Evolutionary conservation across 2,329 filamentous ascomycete species (phyloP), one percentile per base, ranked within the genome.

Genomic region (Ceratocystis lukuohia): DNA sequence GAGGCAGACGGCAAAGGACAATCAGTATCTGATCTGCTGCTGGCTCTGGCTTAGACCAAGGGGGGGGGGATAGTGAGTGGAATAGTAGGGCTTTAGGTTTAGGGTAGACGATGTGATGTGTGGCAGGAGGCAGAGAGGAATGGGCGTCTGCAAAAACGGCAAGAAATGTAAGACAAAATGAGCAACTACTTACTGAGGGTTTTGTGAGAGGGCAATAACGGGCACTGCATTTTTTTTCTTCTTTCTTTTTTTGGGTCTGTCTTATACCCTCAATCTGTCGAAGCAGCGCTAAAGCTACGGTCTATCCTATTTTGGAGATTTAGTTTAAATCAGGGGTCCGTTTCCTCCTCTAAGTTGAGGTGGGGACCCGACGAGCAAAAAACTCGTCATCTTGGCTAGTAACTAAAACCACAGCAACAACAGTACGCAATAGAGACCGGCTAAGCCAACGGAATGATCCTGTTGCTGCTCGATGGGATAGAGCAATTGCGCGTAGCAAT

Each of bases 281-380:
- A 41, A 53, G 48, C 22, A 15, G 25, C 10, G 48, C 48, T 25
- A 53, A 12, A 53, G 48, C 17, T 53, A 25, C 48, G 48, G 15
- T 59, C 30, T 25, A 12, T 37, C 30, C 28, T 37, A 57, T 57
- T 22, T 57, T 33, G 53, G 53, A 57, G 25, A 17, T 30, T 57
- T 57, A 37, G 56, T 59, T 59, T 59, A 59, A 30, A 37, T 59
- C 56, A 59, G 56, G 56, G 56, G 28, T 25, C 37, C 37, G 10
- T 25, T 59, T 30, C 28, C 6, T 30, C 12, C 17, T 59, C n/a
- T 17, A 22, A 20, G n/a, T 37, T 8, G 6, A 37, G n/a, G 56
- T 59, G 28, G 56, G 30, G 15, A 15, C 37, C 56, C 30, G 30
- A 37, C 22, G 48, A 22, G 12, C 4, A 37, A 41, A 41, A 28